Percentiles rank a stretch among this genome's conserved stretches.
These are phyloP conservation scores for Prunus persica DNA, from an alignment of 306 rosid species.

Conservation along the genomic window Prunus_persica_NCBIv2 NC_034010.1:22032001-22032500, in stretches of 20 bases:
- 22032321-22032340: constrained; percentile 41
- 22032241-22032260: constrained; percentile 20
- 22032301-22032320: constrained; percentile 42
- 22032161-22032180: constrained; percentile 30
- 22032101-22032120: constrained; percentile 85
- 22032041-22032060: constrained; percentile 25
- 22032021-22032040: constrained; percentile 15
- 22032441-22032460: constrained; percentile 75
- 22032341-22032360: constrained; percentile 62
- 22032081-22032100: constrained; percentile 77
- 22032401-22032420: constrained; percentile 54
- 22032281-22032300: constrained; percentile 61
- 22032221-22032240: constrained; percentile 6
- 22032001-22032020: constrained; percentile 20
- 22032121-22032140: constrained; percentile 85
- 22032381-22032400: constrained; percentile 34
- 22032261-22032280: constrained; percentile 80
- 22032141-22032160: constrained; percentile 98
- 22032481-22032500: constrained; percentile 79
- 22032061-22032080: constrained; percentile 56
- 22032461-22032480: constrained; percentile 81
- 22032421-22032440: constrained; percentile 77
- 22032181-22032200: not conserved
- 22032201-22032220: constrained; percentile 15
- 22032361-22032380: constrained; percentile 44